phyloP scores from a whole-genome alignment of 2,329 filamentous ascomycete species.

The Calycina herbarum region DNA sequence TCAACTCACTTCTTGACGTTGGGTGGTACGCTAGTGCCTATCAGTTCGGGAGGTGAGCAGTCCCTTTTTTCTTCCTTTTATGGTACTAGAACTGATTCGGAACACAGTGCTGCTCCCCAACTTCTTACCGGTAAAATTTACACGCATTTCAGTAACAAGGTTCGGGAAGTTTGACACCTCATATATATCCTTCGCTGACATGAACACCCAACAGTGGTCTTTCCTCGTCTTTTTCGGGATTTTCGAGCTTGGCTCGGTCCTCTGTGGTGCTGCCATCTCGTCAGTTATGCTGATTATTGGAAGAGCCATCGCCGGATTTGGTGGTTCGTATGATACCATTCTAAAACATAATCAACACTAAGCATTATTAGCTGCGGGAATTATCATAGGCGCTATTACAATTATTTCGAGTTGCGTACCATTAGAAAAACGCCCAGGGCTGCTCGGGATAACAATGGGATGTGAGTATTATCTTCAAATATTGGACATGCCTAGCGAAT shows the following conservation, averaged over 20 bases:
- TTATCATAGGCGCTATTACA: slow-evolving; percentile 52
- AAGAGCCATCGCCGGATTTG: slow-evolving; percentile 53
- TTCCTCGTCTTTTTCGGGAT: slow-evolving; percentile 41
- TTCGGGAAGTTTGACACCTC: slow-evolving; percentile 3
- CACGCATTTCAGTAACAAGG: slow-evolving; percentile 37
- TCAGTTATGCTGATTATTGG: slow-evolving; percentile 55
- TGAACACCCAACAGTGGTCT: neutral
- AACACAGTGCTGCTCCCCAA: slow-evolving; percentile 10
- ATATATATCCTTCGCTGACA: slow-evolving; percentile 7
- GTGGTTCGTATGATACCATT: slow-evolving; percentile 27
- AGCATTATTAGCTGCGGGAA: slow-evolving; percentile 41
- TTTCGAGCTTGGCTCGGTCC: slow-evolving; percentile 55
- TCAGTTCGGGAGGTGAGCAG: neutral
- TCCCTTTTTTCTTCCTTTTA: too few species aligned
- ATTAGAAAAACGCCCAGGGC: slow-evolving; percentile 21
- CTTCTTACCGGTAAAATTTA: slow-evolving; percentile 19
- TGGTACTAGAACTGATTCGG: neutral
- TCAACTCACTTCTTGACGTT: slow-evolving; percentile 39
- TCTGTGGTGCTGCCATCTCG: slow-evolving; percentile 52
- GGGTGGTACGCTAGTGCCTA: slow-evolving; percentile 35
- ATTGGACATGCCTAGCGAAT: too few species aligned
- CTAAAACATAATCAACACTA: neutral
- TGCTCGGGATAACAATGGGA: neutral
- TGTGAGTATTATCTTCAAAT: neutral
- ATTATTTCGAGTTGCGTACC: slow-evolving; percentile 45